phyloP scores from a whole-genome alignment of 2,329 filamentous ascomycete species.

The Aspergillus sergii region DNA sequence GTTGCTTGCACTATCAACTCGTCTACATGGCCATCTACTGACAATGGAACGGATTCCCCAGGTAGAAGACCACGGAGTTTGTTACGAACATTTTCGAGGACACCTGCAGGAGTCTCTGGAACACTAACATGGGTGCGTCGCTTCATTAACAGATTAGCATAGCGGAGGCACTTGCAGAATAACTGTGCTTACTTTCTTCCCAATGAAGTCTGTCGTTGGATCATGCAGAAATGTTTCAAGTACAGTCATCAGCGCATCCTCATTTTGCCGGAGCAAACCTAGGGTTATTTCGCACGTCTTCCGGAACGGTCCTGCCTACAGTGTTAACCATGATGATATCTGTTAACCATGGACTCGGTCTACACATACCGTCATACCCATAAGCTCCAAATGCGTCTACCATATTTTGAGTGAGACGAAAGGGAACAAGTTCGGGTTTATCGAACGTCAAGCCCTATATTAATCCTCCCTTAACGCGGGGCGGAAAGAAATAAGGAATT shows the following conservation, averaged over 20 bases:
- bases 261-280: slow-evolving; percentile 79
- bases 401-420: slow-evolving; percentile 98
- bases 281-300: slow-evolving; percentile 89
- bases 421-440: slow-evolving; percentile 92
- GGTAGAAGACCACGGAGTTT: slow-evolving; percentile 84
- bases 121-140: slow-evolving; percentile 56
- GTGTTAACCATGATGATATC: neutral
- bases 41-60: slow-evolving; percentile 87
- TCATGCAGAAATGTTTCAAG: slow-evolving; percentile 97
- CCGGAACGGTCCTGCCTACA: slow-evolving; percentile 70
- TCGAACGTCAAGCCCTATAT: slow-evolving; percentile 78
- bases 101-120: slow-evolving; percentile 72
- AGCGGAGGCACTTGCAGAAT: neutral
- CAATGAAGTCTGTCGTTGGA: slow-evolving; percentile 89
- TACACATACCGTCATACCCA: slow-evolving; percentile 70
- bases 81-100: slow-evolving; percentile 83
- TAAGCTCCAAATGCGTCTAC: slow-evolving; percentile 94
- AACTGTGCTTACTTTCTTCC: slow-evolving; percentile 60
- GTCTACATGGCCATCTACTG: slow-evolving; percentile 96
- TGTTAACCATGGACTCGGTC: neutral
- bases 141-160: slow-evolving; percentile 29
- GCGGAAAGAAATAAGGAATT: neutral
- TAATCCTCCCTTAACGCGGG: neutral
- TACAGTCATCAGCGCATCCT: slow-evolving; percentile 96
- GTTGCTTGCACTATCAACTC: slow-evolving; percentile 87